Evolutionary conservation across 352 stramenopile genomes (phyloP), one percentile per base, ranked within the genome.

Genomic region (Pythium chondricola): DNA sequence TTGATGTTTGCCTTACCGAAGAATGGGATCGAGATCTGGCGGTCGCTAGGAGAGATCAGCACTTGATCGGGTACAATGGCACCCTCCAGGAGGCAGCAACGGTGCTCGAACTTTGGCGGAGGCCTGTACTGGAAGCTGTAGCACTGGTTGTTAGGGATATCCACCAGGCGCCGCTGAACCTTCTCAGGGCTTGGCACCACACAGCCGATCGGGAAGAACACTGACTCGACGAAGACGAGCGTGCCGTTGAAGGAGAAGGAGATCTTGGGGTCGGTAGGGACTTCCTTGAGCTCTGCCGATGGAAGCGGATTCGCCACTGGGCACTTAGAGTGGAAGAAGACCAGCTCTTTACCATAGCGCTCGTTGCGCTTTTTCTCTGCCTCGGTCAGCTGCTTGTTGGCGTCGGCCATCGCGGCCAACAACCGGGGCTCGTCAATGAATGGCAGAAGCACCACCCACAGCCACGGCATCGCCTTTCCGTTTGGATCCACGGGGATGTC

Each of bases 351-450:
- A 10, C 82, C 82, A 45, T 76, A 88, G 9, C 79, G 76, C 44
- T 85, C 66, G 47, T 94, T 90, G n/a, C 79, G 78, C 48, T 95
- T 88, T 58, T 78, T 70, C 61, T 95, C 83, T 2, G 79, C 68
- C 32, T 83, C 65, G 4, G 74, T 88, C 29, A 87, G 53, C 48
- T 91, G 68, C 11, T 67, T 41, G 38, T 88, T 91, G 10, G 68
- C 66, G 16, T 76, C 52, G 10, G 71, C 69, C 79, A 99, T 87
- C 22, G 91, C 91, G 22, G 82, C 63, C 8, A 99, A 56, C 25
- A 99, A 69, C 11, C 95, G 73, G 38, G 84, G 67, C 74, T 99
- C 95, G 47, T 99, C 95, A 56, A 99, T 99, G 56, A 99, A 99
- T 18, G 97, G 96, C 10, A 99, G 75, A 30, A 99, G 67, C 21